Evolutionary conservation across 495 filamentous ascomycete species (phyloP).

Genomic region (Parathielavia appendiculata): DNA sequence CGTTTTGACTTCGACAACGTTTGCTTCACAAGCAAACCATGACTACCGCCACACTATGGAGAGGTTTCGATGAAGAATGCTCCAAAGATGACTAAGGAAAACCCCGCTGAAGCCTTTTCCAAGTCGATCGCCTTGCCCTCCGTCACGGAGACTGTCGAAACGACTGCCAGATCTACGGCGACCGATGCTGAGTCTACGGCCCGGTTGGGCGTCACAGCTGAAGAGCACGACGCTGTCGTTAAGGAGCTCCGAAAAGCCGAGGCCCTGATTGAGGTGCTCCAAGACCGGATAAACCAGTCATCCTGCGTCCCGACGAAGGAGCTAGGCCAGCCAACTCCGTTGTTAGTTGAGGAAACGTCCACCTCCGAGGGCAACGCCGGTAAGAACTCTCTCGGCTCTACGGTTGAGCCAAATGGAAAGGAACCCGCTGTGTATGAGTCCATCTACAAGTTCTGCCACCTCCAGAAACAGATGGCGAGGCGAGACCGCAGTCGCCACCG

Average conservation of each 20-base stretch:
- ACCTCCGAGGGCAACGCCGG: too few relatives aligned
- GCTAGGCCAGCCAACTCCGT: too few relatives aligned
- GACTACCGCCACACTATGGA: not conserved
- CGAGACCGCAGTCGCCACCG: slow-evolving; percentile 14
- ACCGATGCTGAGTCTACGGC: too few relatives aligned
- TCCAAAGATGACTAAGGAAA: too few relatives aligned
- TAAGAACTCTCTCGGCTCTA: too few relatives aligned
- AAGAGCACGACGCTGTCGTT: not conserved
- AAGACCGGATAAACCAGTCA: not conserved
- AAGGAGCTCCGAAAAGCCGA: not conserved
- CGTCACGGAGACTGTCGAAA: not conserved
- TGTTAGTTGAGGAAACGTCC: too few relatives aligned
- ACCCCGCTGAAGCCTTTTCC: not conserved
- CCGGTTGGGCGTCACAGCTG: not conserved
- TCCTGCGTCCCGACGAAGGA: too few relatives aligned
- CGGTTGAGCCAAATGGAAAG: too few relatives aligned
- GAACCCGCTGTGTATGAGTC: too few relatives aligned
- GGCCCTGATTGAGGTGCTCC: not conserved
- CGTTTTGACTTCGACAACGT: slow-evolving; percentile 1
- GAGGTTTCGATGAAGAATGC: not conserved
- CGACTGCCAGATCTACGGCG: too few relatives aligned
- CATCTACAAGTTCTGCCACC: slow-evolving; percentile 40
- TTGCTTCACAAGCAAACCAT: not conserved
- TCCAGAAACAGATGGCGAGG: slow-evolving; percentile 30
- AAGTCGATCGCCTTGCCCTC: not conserved